Percentiles rank a stretch among this genome's conserved stretches.
Conservation (phyloP, 345 rosid genomes). For the Gossypioides kirkii region DNA sequence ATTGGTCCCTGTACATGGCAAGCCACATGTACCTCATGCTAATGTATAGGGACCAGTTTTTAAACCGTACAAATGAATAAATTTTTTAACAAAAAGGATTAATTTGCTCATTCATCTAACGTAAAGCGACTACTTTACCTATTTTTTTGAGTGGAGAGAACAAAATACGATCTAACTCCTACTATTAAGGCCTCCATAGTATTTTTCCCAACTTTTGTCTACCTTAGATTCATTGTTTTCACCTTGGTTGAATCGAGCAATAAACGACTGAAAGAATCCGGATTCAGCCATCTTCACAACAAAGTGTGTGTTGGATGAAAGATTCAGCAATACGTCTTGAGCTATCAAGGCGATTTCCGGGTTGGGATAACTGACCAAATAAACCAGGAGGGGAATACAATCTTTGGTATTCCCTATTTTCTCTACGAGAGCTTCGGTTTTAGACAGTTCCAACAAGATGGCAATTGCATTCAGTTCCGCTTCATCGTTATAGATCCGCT, state of each 20-base stretch:
- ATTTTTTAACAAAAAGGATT: too few species aligned
- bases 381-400: conserved; percentile 45
- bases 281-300: conserved; percentile 46
- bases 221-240: background rate
- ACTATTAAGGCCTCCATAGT: too few species aligned
- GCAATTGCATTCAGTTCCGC: conserved; percentile 24
- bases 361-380: conserved; percentile 28
- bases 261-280: conserved; percentile 34
- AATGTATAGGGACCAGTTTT: too few species aligned
- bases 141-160: fast-evolving
- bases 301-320: conserved; percentile 43
- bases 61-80: too few species aligned
- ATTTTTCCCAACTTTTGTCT: background rate
- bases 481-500: conserved; percentile 34
- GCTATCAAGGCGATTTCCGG: conserved; percentile 30
- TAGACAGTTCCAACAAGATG: conserved; percentile 39
- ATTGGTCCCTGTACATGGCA: too few species aligned
- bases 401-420: conserved; percentile 38
- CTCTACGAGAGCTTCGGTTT: conserved; percentile 29
- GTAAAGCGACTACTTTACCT: too few species aligned
- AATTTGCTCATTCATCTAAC: too few species aligned
- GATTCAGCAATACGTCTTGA: conserved; percentile 31
- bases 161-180: too few species aligned
- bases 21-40: too few species aligned
- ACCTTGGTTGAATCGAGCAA: conserved; percentile 46